Evolutionary conservation across 129 eudicot genomes (phyloP).

Genomic region (Cynara cardunculus): DNA sequence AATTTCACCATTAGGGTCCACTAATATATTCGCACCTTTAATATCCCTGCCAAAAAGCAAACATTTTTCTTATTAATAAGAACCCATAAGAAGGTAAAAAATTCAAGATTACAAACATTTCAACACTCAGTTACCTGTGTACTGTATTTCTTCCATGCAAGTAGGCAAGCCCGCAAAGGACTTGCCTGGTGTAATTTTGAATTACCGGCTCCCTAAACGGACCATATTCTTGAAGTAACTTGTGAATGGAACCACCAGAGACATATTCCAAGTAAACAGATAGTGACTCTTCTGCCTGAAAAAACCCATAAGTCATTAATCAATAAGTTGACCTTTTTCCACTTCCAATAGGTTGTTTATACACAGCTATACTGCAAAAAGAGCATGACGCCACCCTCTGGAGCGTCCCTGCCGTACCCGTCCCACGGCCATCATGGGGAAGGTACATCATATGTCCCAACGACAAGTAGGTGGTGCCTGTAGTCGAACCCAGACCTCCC

Average conservation of each 20-base stretch:
- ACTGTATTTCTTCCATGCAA: constrained; percentile 69
- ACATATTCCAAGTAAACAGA: constrained; percentile 76
- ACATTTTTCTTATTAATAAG: constrained; percentile 9
- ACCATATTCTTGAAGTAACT: constrained; percentile 74
- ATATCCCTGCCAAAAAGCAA: constrained; percentile 63
- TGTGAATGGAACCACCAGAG: constrained; percentile 84
- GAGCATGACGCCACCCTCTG: too few species aligned
- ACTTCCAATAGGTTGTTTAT: not conserved
- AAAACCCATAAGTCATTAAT: not conserved
- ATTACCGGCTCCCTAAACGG: constrained; percentile 73
- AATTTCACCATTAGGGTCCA: constrained; percentile 89
- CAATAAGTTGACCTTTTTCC: not conserved
- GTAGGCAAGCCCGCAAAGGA: constrained; percentile 66
- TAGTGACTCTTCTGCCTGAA: constrained; percentile 62
- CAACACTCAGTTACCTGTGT: constrained; percentile 57
- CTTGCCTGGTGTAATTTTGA: constrained; percentile 76
- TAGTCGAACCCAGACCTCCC: too few species aligned
- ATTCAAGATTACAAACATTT: not conserved
- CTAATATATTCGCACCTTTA: constrained; percentile 92
- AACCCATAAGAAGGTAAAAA: not conserved
- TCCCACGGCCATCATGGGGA: too few species aligned
- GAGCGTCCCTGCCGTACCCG: too few species aligned
- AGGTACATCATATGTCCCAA: too few species aligned
- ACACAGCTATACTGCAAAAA: too few species aligned
- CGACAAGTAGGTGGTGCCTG: too few species aligned